Evolutionary conservation across 83 land plant species (phyloP).

Genomic region (Picea mariana): DNA sequence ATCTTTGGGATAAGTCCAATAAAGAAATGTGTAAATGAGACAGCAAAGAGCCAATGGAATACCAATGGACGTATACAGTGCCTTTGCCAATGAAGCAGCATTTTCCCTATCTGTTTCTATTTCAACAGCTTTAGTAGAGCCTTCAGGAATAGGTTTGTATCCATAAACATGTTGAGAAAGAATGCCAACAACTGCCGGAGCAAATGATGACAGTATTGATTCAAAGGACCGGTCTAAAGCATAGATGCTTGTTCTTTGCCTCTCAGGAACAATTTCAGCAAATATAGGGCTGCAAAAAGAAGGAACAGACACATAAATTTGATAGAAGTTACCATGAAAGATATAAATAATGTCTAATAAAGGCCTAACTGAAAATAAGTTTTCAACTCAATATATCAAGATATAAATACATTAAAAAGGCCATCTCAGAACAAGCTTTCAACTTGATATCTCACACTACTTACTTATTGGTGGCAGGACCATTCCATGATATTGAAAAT

Average conservation of each 20-base stretch:
- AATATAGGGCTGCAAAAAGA: conserved; percentile 78
- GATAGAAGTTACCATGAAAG: no score
- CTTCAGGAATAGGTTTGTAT: conserved; percentile 46
- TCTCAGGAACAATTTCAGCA: conserved; percentile 94
- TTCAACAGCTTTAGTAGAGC: conserved; percentile 22
- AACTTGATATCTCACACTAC: background rate
- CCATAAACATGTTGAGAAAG: conserved; percentile 74
- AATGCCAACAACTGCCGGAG: conserved; percentile 81
- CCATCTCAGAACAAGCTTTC: no score
- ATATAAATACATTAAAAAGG: background rate
- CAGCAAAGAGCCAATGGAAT: conserved; percentile 71
- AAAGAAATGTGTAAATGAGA: conserved; percentile 69
- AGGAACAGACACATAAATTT: no score
- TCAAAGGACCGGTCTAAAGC: conserved; percentile 86
- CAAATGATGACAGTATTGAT: conserved; percentile 77
- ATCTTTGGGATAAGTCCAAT: conserved; percentile 82
- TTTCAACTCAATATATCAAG: no score
- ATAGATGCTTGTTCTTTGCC: conserved; percentile 71
- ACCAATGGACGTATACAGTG: conserved; percentile 69
- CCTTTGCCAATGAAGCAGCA: conserved; percentile 75
- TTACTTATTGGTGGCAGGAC: conserved; percentile 80
- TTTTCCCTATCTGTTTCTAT: conserved; percentile 54
- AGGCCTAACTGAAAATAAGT: no score
- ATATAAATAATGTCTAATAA: no score
- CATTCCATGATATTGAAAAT: conserved; percentile 78